Base-by-base conservation (phyloP, 2,329 filamentous ascomycete species). In the Juglanconis sp. region DNA sequence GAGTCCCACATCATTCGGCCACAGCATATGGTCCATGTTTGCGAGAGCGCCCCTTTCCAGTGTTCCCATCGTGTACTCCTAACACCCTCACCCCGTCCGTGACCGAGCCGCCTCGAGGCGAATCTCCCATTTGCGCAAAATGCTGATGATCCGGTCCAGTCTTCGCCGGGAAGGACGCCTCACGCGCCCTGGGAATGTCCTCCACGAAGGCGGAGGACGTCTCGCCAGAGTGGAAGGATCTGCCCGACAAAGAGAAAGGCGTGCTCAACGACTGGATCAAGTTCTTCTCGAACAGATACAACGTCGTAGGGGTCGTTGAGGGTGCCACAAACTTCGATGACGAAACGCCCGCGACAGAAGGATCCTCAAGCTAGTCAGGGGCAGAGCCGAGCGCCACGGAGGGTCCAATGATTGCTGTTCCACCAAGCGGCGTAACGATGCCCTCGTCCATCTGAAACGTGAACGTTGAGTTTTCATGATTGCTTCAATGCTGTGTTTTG, bases 201-300 rank as follows among this genome's bases (percentile, higher is more conserved):
- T 96, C 92, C 7, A 87, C 93, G 53, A 96, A 96, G 73, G 75
- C 83, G 5, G 91, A 95, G 69, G 93, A 98, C 67, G 94, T 91
- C 65, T 79, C 79, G 36, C 79, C 95, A 2, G 89, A 97, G 54
- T 98, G 91, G 90, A 81, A 88, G 60, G 90, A 92, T 69, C 79
- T 99, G 55, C 80, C 82, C 13, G 92, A 96, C 30, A 92, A 95
- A 75, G 88, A 97, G 73, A 91, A 95, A 79, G 86, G 85, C 32
- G 88, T 90, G 3, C 78, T 99, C 63, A 84, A 94, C 57, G 95
- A 99, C 74, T 99, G 95, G 95, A 86, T 89, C 65, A 96, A 90
- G 2, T 99, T 96, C 77, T 99, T 99, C 76, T 91, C 89, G 67
- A 99, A 98, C 80, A 84, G 95, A 60, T 99, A 99, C 78, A 98